Evolutionary conservation across 202 grass and related monocot genomes (phyloP).

Genomic region (Setaria viridis): DNA sequence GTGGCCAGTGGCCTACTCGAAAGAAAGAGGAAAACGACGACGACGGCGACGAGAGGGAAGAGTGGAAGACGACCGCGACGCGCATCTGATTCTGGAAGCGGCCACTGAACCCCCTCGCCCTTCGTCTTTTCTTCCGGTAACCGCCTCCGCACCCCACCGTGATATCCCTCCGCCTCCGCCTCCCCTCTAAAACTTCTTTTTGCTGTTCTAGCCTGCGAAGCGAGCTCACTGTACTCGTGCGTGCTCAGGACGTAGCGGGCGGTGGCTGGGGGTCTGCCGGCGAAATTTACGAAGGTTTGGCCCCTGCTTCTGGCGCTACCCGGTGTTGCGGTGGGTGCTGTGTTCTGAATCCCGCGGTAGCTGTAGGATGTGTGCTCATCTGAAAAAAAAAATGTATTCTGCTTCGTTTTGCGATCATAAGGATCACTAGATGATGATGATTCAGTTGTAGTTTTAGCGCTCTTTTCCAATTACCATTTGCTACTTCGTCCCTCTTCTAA

Average conservation of each 20-base stretch:
- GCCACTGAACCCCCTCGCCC: not conserved
- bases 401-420: not conserved
- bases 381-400: not conserved
- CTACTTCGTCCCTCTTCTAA: not conserved
- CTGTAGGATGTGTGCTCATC: not conserved
- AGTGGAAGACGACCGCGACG: not conserved
- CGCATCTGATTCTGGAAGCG: constrained; percentile 34
- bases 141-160: not conserved
- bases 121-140: constrained; percentile 1
- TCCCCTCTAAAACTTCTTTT: not conserved
- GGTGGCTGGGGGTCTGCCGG: not conserved
- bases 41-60: not conserved
- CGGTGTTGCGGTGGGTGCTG: not conserved
- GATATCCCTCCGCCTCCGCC: not conserved
- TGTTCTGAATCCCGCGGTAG: not conserved
- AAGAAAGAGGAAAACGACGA: not conserved
- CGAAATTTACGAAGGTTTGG: not conserved
- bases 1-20: not conserved
- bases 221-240: not conserved
- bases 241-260: not conserved
- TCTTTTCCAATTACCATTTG: too few species aligned
- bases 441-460: too few species aligned
- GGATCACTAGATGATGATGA: not conserved
- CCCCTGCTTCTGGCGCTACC: not conserved
- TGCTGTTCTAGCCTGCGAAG: not conserved